phyloP scores from a whole-genome alignment of 2,329 filamentous ascomycete genomes.

The Rhinocladiella mackenziei region DNA sequence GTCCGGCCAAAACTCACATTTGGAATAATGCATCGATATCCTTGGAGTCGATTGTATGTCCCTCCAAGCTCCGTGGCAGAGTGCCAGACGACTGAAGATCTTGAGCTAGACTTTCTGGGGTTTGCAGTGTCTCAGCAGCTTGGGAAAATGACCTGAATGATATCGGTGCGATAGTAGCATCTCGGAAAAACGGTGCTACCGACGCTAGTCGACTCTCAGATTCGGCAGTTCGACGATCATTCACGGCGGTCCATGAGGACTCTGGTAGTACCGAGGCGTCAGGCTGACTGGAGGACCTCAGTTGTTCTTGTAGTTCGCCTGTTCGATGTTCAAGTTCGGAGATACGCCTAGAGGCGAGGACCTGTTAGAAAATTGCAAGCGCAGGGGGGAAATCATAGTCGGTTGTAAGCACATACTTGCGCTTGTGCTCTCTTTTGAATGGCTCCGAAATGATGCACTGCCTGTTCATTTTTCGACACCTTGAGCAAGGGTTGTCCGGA shows the following conservation, averaged over 20 bases:
- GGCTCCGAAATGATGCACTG: slow-evolving; percentile 41
- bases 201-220: slow-evolving; percentile 33
- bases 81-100: slow-evolving; percentile 29
- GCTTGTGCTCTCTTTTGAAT: slow-evolving; percentile 43
- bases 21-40: slow-evolving; percentile 41
- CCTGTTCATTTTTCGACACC: slow-evolving; percentile 38
- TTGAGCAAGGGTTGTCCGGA: slow-evolving; percentile 36
- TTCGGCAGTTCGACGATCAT: slow-evolving; percentile 29
- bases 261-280: slow-evolving; percentile 30
- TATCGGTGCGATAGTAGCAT: slow-evolving; percentile 20
- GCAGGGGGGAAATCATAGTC: neutral
- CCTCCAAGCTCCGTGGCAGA: slow-evolving; percentile 33
- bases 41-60: slow-evolving; percentile 31
- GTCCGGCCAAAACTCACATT: slow-evolving; percentile 30
- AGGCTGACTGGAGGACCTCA: slow-evolving; percentile 31
- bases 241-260: slow-evolving; percentile 28
- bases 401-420: slow-evolving; percentile 32
- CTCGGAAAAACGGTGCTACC: slow-evolving; percentile 24
- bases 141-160: slow-evolving; percentile 28
- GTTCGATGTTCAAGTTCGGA: slow-evolving; percentile 40
- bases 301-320: slow-evolving; percentile 36
- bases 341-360: slow-evolving; percentile 31
- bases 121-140: slow-evolving; percentile 27
- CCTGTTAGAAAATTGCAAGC: neutral
- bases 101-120: slow-evolving; percentile 26